A percentile compares a stretch with the other conserved stretches of the same genome.
Conservation (phyloP, 768 basidiomycete species). For the Guyanaporus albipodus region DNA sequence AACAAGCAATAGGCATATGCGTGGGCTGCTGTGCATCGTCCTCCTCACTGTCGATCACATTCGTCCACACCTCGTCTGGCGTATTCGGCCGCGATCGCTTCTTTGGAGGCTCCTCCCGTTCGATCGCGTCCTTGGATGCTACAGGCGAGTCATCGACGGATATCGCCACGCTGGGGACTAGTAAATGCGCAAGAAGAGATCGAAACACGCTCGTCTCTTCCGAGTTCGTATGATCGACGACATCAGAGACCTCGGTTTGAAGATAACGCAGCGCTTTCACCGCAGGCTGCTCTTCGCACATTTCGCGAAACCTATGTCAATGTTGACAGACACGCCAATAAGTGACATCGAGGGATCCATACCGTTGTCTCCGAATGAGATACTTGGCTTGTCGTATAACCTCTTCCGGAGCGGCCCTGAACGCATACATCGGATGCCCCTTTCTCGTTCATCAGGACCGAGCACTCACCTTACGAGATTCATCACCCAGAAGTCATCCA, state of each 20-base stretch:
- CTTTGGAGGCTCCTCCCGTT: conserved; percentile 33
- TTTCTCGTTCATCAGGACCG: background rate
- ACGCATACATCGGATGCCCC: background rate
- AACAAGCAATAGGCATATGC: background rate
- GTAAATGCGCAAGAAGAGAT: conserved; percentile 59
- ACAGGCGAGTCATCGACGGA: no score
- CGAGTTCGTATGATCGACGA: conserved; percentile 64
- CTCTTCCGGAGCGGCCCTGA: conserved; percentile 59
- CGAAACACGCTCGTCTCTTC: conserved; percentile 63
- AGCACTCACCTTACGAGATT: conserved; percentile 52
- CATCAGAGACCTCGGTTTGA: conserved; percentile 61
- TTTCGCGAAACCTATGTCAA: conserved; percentile 67
- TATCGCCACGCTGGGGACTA: conserved; percentile 35
- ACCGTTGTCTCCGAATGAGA: conserved; percentile 71
- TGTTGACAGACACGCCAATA: no score
- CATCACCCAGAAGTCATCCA: conserved; percentile 83
- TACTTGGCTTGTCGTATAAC: conserved; percentile 62
- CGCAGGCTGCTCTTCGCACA: conserved; percentile 57
- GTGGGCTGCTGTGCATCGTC: conserved; percentile 7
- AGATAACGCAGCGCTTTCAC: conserved; percentile 70
- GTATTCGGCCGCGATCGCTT: conserved; percentile 45
- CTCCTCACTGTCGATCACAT: conserved; percentile 34
- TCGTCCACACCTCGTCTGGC: conserved; percentile 41
- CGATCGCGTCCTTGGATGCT: no score
- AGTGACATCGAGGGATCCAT: conserved; percentile 16